phyloP scores from a whole-genome alignment of 192 early-diverging fungal genomes.

The Podochytrium sp. region DNA sequence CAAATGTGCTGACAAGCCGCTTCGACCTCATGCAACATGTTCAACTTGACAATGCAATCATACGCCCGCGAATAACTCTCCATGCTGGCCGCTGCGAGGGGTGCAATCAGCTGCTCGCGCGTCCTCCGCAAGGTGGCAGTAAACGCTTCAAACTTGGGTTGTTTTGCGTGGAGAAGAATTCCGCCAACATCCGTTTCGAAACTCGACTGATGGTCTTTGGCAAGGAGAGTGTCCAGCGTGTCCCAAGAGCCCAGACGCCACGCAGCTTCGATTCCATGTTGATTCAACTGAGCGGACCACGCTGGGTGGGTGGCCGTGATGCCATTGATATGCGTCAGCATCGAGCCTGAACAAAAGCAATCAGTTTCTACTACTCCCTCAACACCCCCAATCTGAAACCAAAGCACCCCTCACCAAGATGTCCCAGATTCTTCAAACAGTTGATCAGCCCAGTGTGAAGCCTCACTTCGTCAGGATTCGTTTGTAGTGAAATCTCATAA shows the following conservation, averaged over 20 bases:
- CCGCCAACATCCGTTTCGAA: slow-evolving; percentile 65
- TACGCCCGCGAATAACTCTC: slow-evolving; percentile 69
- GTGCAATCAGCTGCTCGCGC: slow-evolving; percentile 49
- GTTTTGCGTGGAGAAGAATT: slow-evolving; percentile 51
- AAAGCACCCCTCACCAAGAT: slow-evolving; percentile 59
- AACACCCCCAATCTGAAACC: neutral
- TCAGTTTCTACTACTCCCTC: neutral
- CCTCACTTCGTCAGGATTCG: slow-evolving; percentile 43
- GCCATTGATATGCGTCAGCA: slow-evolving; percentile 56
- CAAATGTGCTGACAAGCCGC: slow-evolving; percentile 29
- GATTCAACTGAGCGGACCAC: slow-evolving; percentile 54
- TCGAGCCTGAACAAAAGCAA: slow-evolving; percentile 54
- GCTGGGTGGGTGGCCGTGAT: slow-evolving; percentile 43
- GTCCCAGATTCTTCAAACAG: slow-evolving; percentile 70
- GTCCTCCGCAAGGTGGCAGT: slow-evolving; percentile 41
- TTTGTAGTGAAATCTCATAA: slow-evolving; percentile 59
- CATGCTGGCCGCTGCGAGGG: slow-evolving; percentile 64
- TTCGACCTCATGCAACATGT: slow-evolving; percentile 72
- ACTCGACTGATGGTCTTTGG: slow-evolving; percentile 35
- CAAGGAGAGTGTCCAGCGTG: slow-evolving; percentile 49
- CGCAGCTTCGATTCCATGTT: slow-evolving; percentile 60
- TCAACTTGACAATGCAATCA: slow-evolving; percentile 62
- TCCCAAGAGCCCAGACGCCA: slow-evolving; percentile 72
- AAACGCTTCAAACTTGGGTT: slow-evolving; percentile 39
- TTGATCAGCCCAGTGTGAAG: slow-evolving; percentile 67